Conservation (phyloP, 1,284 basidiomycete genomes). For the Malassezia psittaci region DNA sequence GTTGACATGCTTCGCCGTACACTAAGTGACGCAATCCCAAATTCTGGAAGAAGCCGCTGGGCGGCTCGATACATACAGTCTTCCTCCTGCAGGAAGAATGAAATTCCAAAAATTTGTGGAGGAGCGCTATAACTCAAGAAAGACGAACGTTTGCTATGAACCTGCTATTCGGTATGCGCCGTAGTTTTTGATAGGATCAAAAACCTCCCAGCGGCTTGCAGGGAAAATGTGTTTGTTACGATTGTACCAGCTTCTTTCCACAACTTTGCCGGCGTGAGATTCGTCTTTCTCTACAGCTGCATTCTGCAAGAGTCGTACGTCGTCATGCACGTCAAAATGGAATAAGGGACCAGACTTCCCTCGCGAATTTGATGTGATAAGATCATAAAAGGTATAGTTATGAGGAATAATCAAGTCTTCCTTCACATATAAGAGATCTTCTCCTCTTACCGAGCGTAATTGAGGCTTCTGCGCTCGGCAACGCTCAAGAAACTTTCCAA, state of each 20-base stretch:
- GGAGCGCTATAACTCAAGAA: background rate
- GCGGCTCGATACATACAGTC: background rate
- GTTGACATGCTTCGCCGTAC: background rate
- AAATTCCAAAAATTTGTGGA: background rate
- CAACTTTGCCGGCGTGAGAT: constrained; percentile 96
- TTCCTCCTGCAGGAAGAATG: background rate
- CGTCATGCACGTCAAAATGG: constrained; percentile 98
- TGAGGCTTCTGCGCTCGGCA: constrained; percentile 86
- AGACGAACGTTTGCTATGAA: too few relatives aligned
- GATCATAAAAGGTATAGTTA: constrained; percentile 98
- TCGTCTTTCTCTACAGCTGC: constrained; percentile 91
- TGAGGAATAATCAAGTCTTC: constrained; percentile 50
- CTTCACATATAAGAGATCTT: constrained; percentile 98
- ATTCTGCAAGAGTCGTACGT: constrained; percentile 86
- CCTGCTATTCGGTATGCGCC: constrained; percentile 24
- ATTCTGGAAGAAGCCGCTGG: background rate
- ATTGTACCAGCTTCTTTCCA: constrained; percentile 85
- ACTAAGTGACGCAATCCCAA: background rate
- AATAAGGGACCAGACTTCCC: constrained; percentile 96
- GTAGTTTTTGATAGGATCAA: constrained; percentile 36
- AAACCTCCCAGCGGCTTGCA: constrained; percentile 52
- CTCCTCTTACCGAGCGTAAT: constrained; percentile 73
- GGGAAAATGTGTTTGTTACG: constrained; percentile 96
- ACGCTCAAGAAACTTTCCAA: constrained; percentile 79
- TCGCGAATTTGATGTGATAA: constrained; percentile 93